Base-by-base conservation (phyloP, 257 asterid species). In the Mitragyna speciosa region DNA sequence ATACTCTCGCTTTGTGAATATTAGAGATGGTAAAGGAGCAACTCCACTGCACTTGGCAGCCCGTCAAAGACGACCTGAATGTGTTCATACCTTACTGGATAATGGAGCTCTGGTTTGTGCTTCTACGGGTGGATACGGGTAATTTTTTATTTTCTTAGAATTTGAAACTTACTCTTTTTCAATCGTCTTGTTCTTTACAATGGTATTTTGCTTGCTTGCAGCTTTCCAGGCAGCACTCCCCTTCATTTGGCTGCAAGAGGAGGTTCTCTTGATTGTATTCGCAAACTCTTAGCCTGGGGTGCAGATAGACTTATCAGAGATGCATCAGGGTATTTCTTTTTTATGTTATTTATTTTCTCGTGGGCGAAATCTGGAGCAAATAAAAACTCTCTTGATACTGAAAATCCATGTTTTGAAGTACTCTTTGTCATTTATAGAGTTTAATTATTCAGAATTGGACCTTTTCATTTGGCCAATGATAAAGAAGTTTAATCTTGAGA, bases 201-300 rank as follows among this genome's bases (percentile, higher is more conserved):
- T 66, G 76, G 76, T 59, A 19, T 58, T 80, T 78, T 59, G 16
- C n/a, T 77, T 33, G 70, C 36, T 63, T 75, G 54, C 91, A 94
- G 99, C 75, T 94, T 85, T 80, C 93, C 91, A 0, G 96, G 98
- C 28, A 93, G 98, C 79, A 90, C 98, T 67, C 97, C 99, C n/a
- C 98, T 95, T 78, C 99, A 95, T 87, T 89, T 95, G 87, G 99
- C 99, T 84, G 99, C 99, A 56, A 89, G 99, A 86, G 91, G 94
- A 28, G 99, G 99, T 48, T 95, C 98, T 73, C 90, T 95, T 73
- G 99, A 95, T 83, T 95, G 98, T 82, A 81, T 95, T 72, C 88
- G 97, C n/a, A 94, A 95, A 63, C 82, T 95, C 86, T 88, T 95
- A 33, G 98, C 99, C 68, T 90, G 98, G 98, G 98, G 99, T 15